These are phyloP conservation scores for Aspergillus campestris DNA, from an alignment of 495 filamentous ascomycete species.

Conservation along the genomic window DNA sequence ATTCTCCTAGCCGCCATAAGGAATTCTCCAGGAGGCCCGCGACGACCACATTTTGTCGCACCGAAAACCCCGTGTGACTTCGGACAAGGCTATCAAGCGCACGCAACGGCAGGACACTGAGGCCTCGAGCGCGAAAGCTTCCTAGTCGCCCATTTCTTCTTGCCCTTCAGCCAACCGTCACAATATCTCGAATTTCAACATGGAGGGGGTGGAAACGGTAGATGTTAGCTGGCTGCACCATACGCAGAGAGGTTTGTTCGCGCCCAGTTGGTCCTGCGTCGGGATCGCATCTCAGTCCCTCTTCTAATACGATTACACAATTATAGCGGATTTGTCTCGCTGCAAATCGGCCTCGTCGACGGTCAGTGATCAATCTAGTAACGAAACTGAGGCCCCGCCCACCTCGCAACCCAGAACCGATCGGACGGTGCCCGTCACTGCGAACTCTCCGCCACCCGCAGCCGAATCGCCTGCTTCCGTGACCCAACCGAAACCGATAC, in stretches of 20 bases:
- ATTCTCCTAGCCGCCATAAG: no score
- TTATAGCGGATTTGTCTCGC: constrained; percentile 28
- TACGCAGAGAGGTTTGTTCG: constrained; percentile 49
- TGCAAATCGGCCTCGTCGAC: constrained; percentile 31
- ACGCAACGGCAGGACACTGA: no score
- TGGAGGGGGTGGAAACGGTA: constrained; percentile 58
- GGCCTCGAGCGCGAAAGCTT: no score
- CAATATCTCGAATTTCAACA: constrained; percentile 13
- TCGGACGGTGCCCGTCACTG: constrained; percentile 11
- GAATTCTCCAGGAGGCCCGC: no score
- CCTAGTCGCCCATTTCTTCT: not conserved
- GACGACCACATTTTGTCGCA: no score
- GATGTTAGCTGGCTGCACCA: constrained; percentile 66
- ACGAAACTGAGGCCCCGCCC: constrained; percentile 14
- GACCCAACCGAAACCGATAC: constrained; percentile 8
- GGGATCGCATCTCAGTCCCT: no score
- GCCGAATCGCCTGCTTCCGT: constrained; percentile 7
- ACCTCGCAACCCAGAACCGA: constrained; percentile 12
- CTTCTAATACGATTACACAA: constrained; percentile 4
- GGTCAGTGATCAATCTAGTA: constrained; percentile 17
- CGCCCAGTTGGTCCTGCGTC: not conserved
- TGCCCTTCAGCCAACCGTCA: no score
- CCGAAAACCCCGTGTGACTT: no score
- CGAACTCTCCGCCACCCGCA: constrained; percentile 14
- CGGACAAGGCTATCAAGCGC: no score